Evolutionary conservation across 306 rosid genomes (phyloP), one percentile per base, ranked within the genome.

Genomic region (Cicer chorassanicum): DNA sequence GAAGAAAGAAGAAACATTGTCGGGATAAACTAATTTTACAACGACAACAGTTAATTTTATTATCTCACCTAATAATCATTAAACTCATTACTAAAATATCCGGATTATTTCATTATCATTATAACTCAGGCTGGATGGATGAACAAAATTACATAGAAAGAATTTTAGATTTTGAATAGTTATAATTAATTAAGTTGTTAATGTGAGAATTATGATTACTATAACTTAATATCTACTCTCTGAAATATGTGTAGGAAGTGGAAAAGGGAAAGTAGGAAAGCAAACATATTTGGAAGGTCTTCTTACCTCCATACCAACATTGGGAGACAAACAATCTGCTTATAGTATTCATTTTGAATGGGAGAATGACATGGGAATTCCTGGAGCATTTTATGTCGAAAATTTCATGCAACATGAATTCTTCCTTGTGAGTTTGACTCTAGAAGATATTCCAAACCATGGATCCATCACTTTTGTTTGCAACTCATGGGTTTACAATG

Each of bases 401-500:
- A 92, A 89, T 41, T 72, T 86, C 11, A 82, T 85, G 72, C 88
- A 81, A 63, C 74, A 34, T 73, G 87, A 92, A 40, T 89, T 92
- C 79, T 85, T 9, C 60, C 96, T 92, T 14, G 87, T 77, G 9
- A 83, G 89, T 40, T 54, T 92, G 70, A 92, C 91, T 0, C 83
- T 92, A 13, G 86, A 86, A 59, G 87, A 83, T 41, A 45, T 88
- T 79, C 96, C 96, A 0, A 77, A 67, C 24, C 76, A 74, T 2
- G 89, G 83, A 9, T 49, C 45, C 43, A 64, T 92, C 73, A 76
- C 80, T 43, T 88, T 92, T 48, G 75, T 66, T 38, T 88, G 93
- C 83, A 87, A 90, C 80, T 87, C 98, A 0, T 92, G 96, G 98
- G 49, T 92, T 39, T 84, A 88, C 78, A 90, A 90, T 2, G 21